phyloP scores from a whole-genome alignment of 2,329 filamentous ascomycete genomes.

The Fusarium palustre region DNA sequence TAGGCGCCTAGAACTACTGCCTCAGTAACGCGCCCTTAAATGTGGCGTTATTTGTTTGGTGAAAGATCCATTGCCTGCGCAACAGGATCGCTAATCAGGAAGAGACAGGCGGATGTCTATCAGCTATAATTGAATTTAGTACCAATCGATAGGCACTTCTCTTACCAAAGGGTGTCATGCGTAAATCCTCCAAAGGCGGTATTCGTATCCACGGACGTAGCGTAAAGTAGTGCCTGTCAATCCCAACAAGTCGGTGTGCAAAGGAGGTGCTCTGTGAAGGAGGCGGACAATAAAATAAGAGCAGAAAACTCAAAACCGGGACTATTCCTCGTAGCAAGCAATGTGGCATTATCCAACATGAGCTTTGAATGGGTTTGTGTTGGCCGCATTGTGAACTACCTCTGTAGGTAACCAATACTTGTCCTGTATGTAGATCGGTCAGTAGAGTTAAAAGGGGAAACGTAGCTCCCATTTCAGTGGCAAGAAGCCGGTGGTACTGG shows the following conservation, averaged over 20 bases:
- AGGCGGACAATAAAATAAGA: slow-evolving; percentile 21
- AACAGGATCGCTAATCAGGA: not conserved
- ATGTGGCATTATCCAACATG: not conserved
- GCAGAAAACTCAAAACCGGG: not conserved
- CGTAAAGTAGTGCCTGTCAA: not conserved
- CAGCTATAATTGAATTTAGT: not conserved
- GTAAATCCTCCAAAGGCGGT: not conserved
- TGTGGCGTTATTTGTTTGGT: not conserved
- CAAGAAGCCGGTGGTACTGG: not conserved
- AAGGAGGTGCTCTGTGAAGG: slow-evolving; percentile 1
- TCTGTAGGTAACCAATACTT: not conserved
- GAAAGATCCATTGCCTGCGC: not conserved
- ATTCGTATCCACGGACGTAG: slow-evolving; percentile 5
- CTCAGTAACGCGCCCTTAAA: not conserved
- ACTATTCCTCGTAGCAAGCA: not conserved
- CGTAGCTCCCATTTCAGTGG: slow-evolving; percentile 24
- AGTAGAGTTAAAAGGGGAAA: slow-evolving; percentile 14
- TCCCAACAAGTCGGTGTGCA: slow-evolving; percentile 36
- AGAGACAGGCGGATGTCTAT: not conserved
- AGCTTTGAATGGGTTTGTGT: not conserved
- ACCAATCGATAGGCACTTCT: not conserved
- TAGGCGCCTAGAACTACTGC: not conserved
- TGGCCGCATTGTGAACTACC: not conserved
- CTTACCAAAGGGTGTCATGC: not conserved
- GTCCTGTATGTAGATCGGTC: not conserved